A percentile compares a stretch with the other conserved stretches of the same genome.
phyloP scores from a whole-genome alignment of 352 stramenopile species.

The Detonula confervacea region DNA sequence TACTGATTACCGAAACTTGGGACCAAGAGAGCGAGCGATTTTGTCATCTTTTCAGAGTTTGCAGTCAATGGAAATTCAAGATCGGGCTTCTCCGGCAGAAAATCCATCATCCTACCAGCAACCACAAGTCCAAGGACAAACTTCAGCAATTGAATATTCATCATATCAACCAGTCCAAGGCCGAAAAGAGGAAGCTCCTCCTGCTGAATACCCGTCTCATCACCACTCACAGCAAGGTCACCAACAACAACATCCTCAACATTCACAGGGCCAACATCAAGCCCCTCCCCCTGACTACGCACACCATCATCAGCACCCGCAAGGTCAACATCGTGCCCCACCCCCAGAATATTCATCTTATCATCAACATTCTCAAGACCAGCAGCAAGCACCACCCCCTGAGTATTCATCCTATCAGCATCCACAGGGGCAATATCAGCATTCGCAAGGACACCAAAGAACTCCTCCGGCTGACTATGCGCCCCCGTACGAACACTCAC shows the following conservation, averaged over 20 bases:
- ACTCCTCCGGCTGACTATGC: neutral
- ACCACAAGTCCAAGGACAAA: no score
- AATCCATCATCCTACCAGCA: no score
- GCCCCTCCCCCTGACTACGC: conserved; percentile 12
- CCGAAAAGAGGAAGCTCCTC: neutral
- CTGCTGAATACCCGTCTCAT: neutral
- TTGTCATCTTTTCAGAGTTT: conserved; percentile 32
- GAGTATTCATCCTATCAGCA: neutral
- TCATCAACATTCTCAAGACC: neutral
- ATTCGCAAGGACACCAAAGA: no score
- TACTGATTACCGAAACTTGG: conserved; percentile 12
- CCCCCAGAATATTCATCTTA: neutral
- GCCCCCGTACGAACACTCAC: neutral
- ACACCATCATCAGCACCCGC: conserved; percentile 8
- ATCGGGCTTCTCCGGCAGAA: conserved; percentile 11
- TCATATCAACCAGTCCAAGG: conserved; percentile 2
- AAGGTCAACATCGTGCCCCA: neutral
- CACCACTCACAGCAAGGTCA: neutral
- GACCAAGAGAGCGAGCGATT: conserved; percentile 33
- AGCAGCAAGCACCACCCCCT: neutral
- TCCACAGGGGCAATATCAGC: neutral
- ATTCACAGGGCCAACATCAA: neutral
- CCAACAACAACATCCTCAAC: no score
- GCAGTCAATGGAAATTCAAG: conserved; percentile 2
- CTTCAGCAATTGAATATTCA: neutral